Base-by-base conservation (phyloP, 2,329 filamentous ascomycete species). In the Drechslerella coelobrocha region DNA sequence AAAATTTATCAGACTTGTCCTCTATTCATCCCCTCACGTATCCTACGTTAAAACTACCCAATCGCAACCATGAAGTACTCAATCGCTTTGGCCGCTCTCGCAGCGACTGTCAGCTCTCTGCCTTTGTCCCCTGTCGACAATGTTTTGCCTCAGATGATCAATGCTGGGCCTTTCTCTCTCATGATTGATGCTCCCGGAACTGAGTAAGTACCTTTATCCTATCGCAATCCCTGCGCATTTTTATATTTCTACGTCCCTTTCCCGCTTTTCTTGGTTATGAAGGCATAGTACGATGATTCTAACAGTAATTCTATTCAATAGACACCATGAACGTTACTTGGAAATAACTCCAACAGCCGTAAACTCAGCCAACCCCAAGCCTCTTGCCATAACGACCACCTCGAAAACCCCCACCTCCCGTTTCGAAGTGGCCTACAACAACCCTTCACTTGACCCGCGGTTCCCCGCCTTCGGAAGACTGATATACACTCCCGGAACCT, bases 161-260 rank as follows among this genome's bases (percentile, higher is more conserved):
- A 69, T n/a, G 65, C 65, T 10, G 65, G 65, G 4, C 65, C 65
- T 29, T 69, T 69, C 31, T 69, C 65, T 19, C 65, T 69, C 29
- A 56, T 51, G 19, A 26, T 69, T 7, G 65, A 43, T n/a, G 65
- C 65, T 3, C 65, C 65, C 31, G 57, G 47, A 2, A 53, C 65
- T 27, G 52, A 53, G 65, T 69, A 26, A 62, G 65, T 53, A 34
- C 12, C 14, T n/a, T 34, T 12, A 12, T 7, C 7, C 29, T 12
- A 12, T 34, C 3, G 31, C 21, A 17, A 24, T 12, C 39, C 4
- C 1, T 9, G 23, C 27, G 39, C 7, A 43, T 26, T 2, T 12
- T 17, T 31, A 29, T 7, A 29, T 19, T 10, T 45, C 21, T 29
- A 45, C 27, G 5, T n/a, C n/a, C n/a, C 9, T 45, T 45, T 31